Conservation (phyloP, 108 stramenopile genomes). For the Nitzschia palea region DNA sequence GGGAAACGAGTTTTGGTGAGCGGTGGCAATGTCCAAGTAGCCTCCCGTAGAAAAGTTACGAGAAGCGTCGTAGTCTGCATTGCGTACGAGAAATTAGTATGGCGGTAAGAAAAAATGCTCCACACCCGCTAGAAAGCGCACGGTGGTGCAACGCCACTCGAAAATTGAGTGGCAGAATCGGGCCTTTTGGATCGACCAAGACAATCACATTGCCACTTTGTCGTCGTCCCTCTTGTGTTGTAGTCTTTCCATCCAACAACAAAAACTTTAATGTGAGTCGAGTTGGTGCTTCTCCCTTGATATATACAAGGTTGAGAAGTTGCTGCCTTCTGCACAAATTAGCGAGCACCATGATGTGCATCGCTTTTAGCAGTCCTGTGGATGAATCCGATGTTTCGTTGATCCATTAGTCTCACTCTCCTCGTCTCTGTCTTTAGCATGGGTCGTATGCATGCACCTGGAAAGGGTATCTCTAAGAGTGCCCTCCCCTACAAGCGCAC, state of each 20-base stretch:
- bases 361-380: slow-evolving; percentile 1
- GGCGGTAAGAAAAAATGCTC: slow-evolving; percentile 12
- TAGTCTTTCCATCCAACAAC: slow-evolving; percentile 14
- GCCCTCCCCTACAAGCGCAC: slow-evolving; percentile 99
- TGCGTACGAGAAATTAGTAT: slow-evolving; percentile 22
- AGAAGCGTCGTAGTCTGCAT: neutral
- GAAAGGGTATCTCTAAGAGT: slow-evolving; percentile 99
- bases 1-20: neutral
- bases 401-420: neutral
- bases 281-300: slow-evolving; percentile 58
- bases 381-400: too few species aligned
- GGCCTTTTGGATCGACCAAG: slow-evolving; percentile 7
- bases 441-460: slow-evolving; percentile 96
- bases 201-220: slow-evolving; percentile 2
- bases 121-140: slow-evolving; percentile 5
- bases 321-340: slow-evolving; percentile 82
- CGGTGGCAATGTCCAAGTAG: slow-evolving; percentile 1
- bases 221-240: slow-evolving; percentile 7
- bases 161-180: too few species aligned
- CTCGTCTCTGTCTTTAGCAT: slow-evolving; percentile 40
- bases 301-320: slow-evolving; percentile 27
- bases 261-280: slow-evolving; percentile 75
- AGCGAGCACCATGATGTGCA: neutral
- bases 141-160: too few species aligned
- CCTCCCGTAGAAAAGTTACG: neutral